Evolutionary conservation across 2,329 filamentous ascomycete genomes (phyloP).

Genomic region (Cercospora sp.): DNA sequence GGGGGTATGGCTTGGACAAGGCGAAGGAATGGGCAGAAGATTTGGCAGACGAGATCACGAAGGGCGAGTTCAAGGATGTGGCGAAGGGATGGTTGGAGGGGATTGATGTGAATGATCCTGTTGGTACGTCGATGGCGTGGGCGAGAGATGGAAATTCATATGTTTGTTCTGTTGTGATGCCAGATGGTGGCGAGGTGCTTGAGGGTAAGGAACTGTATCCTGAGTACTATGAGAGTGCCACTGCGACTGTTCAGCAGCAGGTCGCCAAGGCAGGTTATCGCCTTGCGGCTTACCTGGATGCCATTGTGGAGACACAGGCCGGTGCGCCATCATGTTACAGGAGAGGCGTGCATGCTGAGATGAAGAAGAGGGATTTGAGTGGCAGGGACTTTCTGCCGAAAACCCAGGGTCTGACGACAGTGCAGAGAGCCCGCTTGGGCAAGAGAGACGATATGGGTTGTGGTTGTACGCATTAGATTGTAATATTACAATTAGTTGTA

Average conservation of each 20-base stretch:
- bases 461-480: slow-evolving; percentile 6
- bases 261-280: slow-evolving; percentile 47
- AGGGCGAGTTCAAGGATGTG: slow-evolving; percentile 42
- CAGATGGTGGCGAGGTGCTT: slow-evolving; percentile 42
- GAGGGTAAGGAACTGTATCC: slow-evolving; percentile 41
- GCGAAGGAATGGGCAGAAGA: slow-evolving; percentile 44
- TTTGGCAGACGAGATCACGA: slow-evolving; percentile 43
- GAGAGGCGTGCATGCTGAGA: background rate
- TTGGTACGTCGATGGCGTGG: slow-evolving; percentile 45
- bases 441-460: slow-evolving; percentile 16
- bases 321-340: slow-evolving; percentile 9
- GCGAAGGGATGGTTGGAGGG: slow-evolving; percentile 41
- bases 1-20: slow-evolving; percentile 43
- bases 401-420: background rate
- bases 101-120: slow-evolving; percentile 41
- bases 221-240: slow-evolving; percentile 39
- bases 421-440: slow-evolving; percentile 11
- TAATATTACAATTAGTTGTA: background rate
- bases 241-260: slow-evolving; percentile 46
- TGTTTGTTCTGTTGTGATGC: slow-evolving; percentile 47
- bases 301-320: slow-evolving; percentile 33
- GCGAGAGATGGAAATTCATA: slow-evolving; percentile 46
- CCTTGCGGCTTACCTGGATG: slow-evolving; percentile 41
- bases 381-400: slow-evolving; percentile 14
- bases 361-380: slow-evolving; percentile 12